Evolutionary conservation across 2,329 filamentous ascomycete species (phyloP), one percentile per base, ranked within the genome.

Genomic region (Camillea tinctor): DNA sequence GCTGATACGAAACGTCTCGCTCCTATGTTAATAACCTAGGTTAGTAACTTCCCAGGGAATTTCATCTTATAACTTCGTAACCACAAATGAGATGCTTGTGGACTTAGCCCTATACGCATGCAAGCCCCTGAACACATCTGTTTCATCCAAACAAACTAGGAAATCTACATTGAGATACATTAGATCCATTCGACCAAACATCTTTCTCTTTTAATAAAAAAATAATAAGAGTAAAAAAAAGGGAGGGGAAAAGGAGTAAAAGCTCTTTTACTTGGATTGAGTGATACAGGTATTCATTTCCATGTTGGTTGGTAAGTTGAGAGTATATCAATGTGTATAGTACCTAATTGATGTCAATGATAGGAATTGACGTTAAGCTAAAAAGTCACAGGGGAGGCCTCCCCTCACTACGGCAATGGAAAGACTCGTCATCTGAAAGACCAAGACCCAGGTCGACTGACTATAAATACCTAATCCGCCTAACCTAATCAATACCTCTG

Each of bases 101-200:
- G 49, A 53, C 20, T 53, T 44, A 44, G 36, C 36, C 36, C 51
- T 21, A 21, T 53, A 53, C 13, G n/a, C 22, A 50, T 56, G 55
- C 55, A 64, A 56, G 58, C 61, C 59, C 61, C 58, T 61, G 65
- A 60, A 57, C 17, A 21, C 53, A 58, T 36, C 54, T 44, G 64
- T 65, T 66, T 66, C 64, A 66, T 65, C 64, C 51, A 44, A 44
- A n/a, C 36, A 13, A n/a, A 44, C 36, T 9, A 44, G 36, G 15
- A 44, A 44, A 44, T 44, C 36, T 44, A n/a, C 36, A 44, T 15
- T 7, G 2, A 44, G 3, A 30, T 50, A 19, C 11, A 19, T 50
- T 50, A 17, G 4, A 4, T 50, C 48, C 48, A 50, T 50, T 17
- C 9, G 13, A 9, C 48, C 48, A 22, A 50, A 15, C 21, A 7